phyloP scores from a whole-genome alignment of 805 yeast genomes.

The Diddensiella caesifluorescens region DNA sequence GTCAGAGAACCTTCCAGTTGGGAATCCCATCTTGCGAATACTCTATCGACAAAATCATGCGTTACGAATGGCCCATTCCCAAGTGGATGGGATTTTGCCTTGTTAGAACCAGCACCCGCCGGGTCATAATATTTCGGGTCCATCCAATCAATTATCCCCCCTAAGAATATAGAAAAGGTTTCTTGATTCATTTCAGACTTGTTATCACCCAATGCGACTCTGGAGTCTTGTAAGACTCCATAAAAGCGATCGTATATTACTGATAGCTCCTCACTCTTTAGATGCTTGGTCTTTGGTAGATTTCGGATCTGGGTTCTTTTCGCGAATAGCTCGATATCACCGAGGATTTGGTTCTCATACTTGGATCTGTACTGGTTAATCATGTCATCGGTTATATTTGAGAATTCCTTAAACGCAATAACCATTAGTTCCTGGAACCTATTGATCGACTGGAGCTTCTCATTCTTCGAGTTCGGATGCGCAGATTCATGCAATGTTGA shows the following conservation, averaged over 20 bases:
- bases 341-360: slow-evolving; percentile 71
- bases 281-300: slow-evolving; percentile 64
- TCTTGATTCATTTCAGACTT: slow-evolving; percentile 68
- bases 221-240: slow-evolving; percentile 60
- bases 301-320: slow-evolving; percentile 88
- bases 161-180: slow-evolving; percentile 67
- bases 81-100: too few relatives aligned
- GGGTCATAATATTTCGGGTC: slow-evolving; percentile 27
- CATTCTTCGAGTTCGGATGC: slow-evolving; percentile 63
- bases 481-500: slow-evolving; percentile 70
- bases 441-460: slow-evolving; percentile 61
- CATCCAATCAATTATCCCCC: slow-evolving; percentile 75
- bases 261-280: slow-evolving; percentile 54
- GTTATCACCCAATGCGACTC: slow-evolving; percentile 41
- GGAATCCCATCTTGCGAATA: slow-evolving; percentile 71
- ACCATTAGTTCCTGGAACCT: slow-evolving; percentile 86
- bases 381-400: slow-evolving; percentile 68
- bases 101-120: slow-evolving; percentile 2
- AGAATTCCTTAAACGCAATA: slow-evolving; percentile 87
- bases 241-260: slow-evolving; percentile 82
- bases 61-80: neutral
- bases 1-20: slow-evolving; percentile 48
- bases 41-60: slow-evolving; percentile 50
- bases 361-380: slow-evolving; percentile 64
- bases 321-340: slow-evolving; percentile 83